Base-by-base conservation (phyloP, 2,329 filamentous ascomycete species). In the Cytospora mali region DNA sequence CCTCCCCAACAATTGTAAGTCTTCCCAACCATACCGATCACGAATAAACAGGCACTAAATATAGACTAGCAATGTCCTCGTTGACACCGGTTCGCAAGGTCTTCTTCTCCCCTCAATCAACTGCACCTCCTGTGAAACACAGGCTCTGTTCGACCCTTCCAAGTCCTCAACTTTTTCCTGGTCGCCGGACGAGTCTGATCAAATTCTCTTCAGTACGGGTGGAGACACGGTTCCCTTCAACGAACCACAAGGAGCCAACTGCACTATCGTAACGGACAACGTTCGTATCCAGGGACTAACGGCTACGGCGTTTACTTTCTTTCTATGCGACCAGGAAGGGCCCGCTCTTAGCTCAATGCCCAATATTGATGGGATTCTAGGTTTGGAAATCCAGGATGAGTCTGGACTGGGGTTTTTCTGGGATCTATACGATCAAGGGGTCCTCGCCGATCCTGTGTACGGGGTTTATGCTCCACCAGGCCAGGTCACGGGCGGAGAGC, bases 371-470 rank as follows among this genome's bases (percentile, higher is more conserved):
- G 64, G 64, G 4, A 42, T 66, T 7, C 25, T 66, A n/a, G 64
- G 64, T 10, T 28, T 66, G 5, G 35, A 57, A 2, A 35, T 64
- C 23, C 52, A 64, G 54, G 48, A 39, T 16, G 61, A 46, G 23
- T 66, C 69, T 0, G 69, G 68, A 39, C 68, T 70, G 61, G 50
- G 50, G 10, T 39, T 60, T 21, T 27, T 54, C 35, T 74, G 69
- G 69, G 71, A 67, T 18, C 68, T 75, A 13, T 69, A 67, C 46
- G 58, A 66, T 7, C 62, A 66, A 3, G 70, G 69, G 21, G 50
- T 68, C 10, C 64, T 74, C 9, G 66, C 62, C 2, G 65, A 62
- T 16, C 68, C 71, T 0, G 60, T 71, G 16, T 74, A 75, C 53
- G 69, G 69, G 3, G 50, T 75, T 18, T 71, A 70, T 58, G 64